These are phyloP conservation scores for Moesziomyces globuligerus DNA, from an alignment of 1,284 basidiomycete species.

Conservation along the genomic window DNA sequence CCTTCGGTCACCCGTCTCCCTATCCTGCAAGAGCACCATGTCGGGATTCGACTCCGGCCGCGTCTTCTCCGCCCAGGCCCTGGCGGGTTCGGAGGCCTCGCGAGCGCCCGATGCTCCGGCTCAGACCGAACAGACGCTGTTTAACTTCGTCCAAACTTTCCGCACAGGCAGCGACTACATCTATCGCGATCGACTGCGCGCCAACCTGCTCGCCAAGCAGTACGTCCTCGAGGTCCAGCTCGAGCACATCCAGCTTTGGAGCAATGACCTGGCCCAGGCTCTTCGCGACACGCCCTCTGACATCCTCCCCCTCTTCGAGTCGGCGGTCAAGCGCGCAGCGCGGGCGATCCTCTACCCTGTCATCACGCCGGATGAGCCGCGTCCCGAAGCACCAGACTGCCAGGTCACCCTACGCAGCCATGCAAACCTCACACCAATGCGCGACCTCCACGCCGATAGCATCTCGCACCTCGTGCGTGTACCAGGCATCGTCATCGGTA, in stretches of 20 bases:
- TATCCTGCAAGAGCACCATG: conserved; percentile 42
- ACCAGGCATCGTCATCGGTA: conserved; percentile 97
- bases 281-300: conserved; percentile 90
- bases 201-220: conserved; percentile 88
- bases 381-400: conserved; percentile 74
- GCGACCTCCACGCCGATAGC: conserved; percentile 82
- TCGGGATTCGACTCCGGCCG: conserved; percentile 66
- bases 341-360: conserved; percentile 64
- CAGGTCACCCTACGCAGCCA: conserved; percentile 89
- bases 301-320: conserved; percentile 77
- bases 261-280: conserved; percentile 89
- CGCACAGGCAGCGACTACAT: conserved; percentile 65
- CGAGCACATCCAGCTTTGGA: conserved; percentile 87
- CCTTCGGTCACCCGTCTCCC: no score
- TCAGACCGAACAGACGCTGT: conserved; percentile 63
- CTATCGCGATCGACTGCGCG: conserved; percentile 84
- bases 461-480: conserved; percentile 96
- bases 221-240: conserved; percentile 92
- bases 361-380: conserved; percentile 46
- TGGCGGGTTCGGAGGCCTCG: conserved; percentile 56
- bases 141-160: conserved; percentile 66
- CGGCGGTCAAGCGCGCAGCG: conserved; percentile 62
- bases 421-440: conserved; percentile 87
- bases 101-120: conserved; percentile 63
- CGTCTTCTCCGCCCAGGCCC: conserved; percentile 61